phyloP scores from a whole-genome alignment of 768 basidiomycete species.

The Boletus rufocinnamomeus region DNA sequence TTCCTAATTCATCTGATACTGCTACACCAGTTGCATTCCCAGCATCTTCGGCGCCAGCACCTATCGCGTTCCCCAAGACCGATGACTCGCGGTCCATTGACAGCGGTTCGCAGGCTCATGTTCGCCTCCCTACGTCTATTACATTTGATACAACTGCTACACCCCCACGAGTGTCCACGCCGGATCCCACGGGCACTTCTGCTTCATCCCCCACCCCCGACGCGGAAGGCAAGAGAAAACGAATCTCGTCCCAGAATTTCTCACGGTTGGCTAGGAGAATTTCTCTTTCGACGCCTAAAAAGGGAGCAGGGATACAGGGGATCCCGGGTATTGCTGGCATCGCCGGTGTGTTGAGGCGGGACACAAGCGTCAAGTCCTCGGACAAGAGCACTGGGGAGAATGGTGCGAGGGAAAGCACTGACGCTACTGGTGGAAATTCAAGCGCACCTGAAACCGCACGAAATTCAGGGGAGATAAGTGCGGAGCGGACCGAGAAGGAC shows the following conservation, averaged over 20 bases:
- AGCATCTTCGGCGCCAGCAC: constrained; percentile 31
- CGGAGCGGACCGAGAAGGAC: constrained; percentile 50
- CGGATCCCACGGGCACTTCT: constrained; percentile 62
- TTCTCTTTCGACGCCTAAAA: constrained; percentile 61
- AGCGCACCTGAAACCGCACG: constrained; percentile 45
- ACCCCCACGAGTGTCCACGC: constrained; percentile 71
- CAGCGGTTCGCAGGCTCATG: constrained; percentile 29
- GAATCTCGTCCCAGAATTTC: constrained; percentile 85
- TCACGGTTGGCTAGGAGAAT: constrained; percentile 76
- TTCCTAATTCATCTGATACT: constrained; percentile 16
- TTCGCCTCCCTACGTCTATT: constrained; percentile 39
- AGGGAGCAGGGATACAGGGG: constrained; percentile 51
- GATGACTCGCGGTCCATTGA: constrained; percentile 36
- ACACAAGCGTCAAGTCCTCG: constrained; percentile 36
- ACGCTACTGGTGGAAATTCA: constrained; percentile 21
- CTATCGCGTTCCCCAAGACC: constrained; percentile 46
- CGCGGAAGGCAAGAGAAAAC: constrained; percentile 74
- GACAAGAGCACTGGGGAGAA: constrained; percentile 42
- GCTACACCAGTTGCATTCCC: constrained; percentile 39
- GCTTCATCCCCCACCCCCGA: constrained; percentile 64
- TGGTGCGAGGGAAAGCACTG: constrained; percentile 18
- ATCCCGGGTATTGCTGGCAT: constrained; percentile 34
- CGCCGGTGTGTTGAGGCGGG: constrained; percentile 33
- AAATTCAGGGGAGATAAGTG: constrained; percentile 50
- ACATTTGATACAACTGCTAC: constrained; percentile 64